A percentile compares a stretch with the other conserved stretches of the same genome.
Evolutionary conservation across 2,329 filamentous ascomycete species (phyloP).

Genomic region (Botrytis hyacinthi): DNA sequence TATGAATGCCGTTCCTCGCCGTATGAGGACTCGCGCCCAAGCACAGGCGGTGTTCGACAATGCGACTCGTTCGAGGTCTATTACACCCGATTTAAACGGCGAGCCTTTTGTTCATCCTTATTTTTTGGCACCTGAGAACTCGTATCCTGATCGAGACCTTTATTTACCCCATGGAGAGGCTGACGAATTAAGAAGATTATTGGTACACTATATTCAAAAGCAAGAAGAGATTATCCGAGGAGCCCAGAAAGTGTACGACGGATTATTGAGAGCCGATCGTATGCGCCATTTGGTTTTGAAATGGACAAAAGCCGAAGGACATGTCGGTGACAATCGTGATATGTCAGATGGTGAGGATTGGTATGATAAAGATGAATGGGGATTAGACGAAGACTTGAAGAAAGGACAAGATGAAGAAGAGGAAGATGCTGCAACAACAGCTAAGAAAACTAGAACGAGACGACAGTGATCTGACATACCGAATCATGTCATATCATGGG

Average conservation of each 20-base stretch:
- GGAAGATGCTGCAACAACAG: constrained; percentile 57
- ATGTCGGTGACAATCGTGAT: constrained; percentile 60
- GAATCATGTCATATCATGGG: not conserved
- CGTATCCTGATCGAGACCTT: constrained; percentile 65
- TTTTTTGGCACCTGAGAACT: constrained; percentile 63
- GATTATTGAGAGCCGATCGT: constrained; percentile 70
- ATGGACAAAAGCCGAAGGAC: constrained; percentile 77
- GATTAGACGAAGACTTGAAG: constrained; percentile 68
- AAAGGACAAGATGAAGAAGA: constrained; percentile 84
- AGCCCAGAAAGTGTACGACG: constrained; percentile 64
- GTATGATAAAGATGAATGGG: constrained; percentile 82
- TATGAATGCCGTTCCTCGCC: constrained; percentile 45
- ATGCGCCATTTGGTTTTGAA: constrained; percentile 68
- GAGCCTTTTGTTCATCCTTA: constrained; percentile 69
- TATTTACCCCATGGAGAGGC: constrained; percentile 72
- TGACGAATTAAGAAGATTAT: constrained; percentile 70
- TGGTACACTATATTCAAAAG: constrained; percentile 78
- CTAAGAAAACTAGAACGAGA: constrained; percentile 50
- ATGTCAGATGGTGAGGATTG: constrained; percentile 89
- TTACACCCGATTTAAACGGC: constrained; percentile 46
- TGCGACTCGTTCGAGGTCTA: constrained; percentile 38
- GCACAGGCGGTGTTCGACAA: constrained; percentile 45
- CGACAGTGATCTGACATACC: constrained; percentile 34
- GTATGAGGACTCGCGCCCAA: constrained; percentile 55
- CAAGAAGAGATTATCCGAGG: constrained; percentile 80